Conservation (phyloP, 164 flowering plant genomes). For the Vitis rotundifolia region DNA sequence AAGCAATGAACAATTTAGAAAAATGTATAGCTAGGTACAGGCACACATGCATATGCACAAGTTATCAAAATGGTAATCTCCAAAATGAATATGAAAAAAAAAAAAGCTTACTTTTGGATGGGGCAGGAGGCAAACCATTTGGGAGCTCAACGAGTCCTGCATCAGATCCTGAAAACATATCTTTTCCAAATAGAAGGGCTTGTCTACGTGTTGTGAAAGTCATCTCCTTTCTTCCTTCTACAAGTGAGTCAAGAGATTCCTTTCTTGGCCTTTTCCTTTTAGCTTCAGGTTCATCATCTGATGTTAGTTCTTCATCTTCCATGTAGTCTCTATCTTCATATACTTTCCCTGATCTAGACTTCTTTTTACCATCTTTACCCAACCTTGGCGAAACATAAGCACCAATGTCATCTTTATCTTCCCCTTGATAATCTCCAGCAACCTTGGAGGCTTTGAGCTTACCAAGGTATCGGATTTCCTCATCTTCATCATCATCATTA, state of each 20-base stretch:
- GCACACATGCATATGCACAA: too few relatives aligned
- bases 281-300: slow-evolving; percentile 44
- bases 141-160: slow-evolving; percentile 60
- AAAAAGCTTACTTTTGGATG: slow-evolving; percentile 60
- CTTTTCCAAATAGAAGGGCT: slow-evolving; percentile 66
- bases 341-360: slow-evolving; percentile 34
- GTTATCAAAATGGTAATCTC: too few relatives aligned
- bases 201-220: slow-evolving; percentile 66
- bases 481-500: slow-evolving; percentile 64
- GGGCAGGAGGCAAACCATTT: slow-evolving; percentile 67
- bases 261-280: slow-evolving; percentile 44
- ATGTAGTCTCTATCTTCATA: slow-evolving; percentile 47
- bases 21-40: too few relatives aligned
- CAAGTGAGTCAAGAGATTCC: slow-evolving; percentile 37
- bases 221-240: slow-evolving; percentile 52
- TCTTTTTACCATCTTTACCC: slow-evolving; percentile 37
- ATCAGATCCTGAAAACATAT: slow-evolving; percentile 31
- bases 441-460: slow-evolving; percentile 46
- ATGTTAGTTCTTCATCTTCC: slow-evolving; percentile 52
- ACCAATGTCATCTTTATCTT: slow-evolving; percentile 23
- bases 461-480: slow-evolving; percentile 68
- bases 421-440: slow-evolving; percentile 25
- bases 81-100: neutral
- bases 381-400: slow-evolving; percentile 16
- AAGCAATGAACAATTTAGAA: neutral